These are phyloP conservation scores for Myxozyma sirexii DNA, from an alignment of 805 yeast genomes.

Conservation along the genomic window DNA sequence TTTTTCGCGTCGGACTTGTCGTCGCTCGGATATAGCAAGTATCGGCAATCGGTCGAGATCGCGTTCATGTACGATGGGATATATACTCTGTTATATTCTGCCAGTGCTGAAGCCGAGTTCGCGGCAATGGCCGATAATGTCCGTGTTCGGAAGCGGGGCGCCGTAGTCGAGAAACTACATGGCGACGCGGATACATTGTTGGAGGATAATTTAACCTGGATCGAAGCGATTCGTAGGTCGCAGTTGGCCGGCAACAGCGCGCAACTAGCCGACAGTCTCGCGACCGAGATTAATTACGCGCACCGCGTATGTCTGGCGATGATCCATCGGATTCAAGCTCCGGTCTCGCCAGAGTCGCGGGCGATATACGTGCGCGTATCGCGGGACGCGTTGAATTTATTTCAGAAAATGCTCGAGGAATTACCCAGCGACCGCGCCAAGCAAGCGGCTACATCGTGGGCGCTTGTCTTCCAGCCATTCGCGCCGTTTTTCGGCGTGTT, in stretches of 20 bases:
- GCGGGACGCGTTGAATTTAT: slow-evolving; percentile 24
- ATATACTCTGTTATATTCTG: slow-evolving; percentile 25
- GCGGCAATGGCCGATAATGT: slow-evolving; percentile 12
- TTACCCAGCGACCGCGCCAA: slow-evolving; percentile 14
- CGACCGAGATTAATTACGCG: slow-evolving; percentile 16
- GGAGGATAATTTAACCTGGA: slow-evolving; percentile 18
- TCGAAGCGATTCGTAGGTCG: slow-evolving; percentile 7
- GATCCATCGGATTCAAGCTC: slow-evolving; percentile 28
- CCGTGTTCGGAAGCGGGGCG: slow-evolving; percentile 16
- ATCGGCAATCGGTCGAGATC: slow-evolving; percentile 23
- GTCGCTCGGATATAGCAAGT: slow-evolving; percentile 22
- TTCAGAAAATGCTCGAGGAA: slow-evolving; percentile 18
- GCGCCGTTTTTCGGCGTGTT: slow-evolving; percentile 32
- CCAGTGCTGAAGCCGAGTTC: slow-evolving; percentile 28
- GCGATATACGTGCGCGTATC: slow-evolving; percentile 22
- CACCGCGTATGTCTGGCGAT: slow-evolving; percentile 27
- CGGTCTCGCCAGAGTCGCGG: slow-evolving; percentile 17
- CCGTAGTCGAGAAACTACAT: slow-evolving; percentile 17
- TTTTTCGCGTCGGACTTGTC: slow-evolving; percentile 5
- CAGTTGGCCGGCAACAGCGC: slow-evolving; percentile 7
- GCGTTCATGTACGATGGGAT: slow-evolving; percentile 31
- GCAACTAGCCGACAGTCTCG: slow-evolving; percentile 8
- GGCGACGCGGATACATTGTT: slow-evolving; percentile 19
- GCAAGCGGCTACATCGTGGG: slow-evolving; percentile 28
- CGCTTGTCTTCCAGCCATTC: slow-evolving; percentile 30